Conservation (phyloP, 768 basidiomycete species). For the Gloeophyllum trabeum region DNA sequence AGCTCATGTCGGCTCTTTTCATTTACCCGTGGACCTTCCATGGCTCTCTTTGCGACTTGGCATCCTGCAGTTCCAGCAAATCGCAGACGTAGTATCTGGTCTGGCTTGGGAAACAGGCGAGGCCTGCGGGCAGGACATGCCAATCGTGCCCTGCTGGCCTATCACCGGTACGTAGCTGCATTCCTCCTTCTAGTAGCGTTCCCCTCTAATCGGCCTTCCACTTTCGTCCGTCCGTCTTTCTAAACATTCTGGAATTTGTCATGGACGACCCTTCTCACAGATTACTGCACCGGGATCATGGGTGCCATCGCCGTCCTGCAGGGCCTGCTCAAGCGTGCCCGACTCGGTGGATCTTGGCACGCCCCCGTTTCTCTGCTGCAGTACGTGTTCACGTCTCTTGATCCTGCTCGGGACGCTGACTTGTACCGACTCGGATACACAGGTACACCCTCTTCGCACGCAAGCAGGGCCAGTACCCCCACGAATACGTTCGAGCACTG, state of each 20-base stretch:
- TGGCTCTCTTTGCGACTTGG: too few species aligned
- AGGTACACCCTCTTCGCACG: neutral
- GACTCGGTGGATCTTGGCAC: neutral
- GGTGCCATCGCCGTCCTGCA: neutral
- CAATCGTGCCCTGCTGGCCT: neutral
- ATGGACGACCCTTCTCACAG: neutral
- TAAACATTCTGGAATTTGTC: too few species aligned
- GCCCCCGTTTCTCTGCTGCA: neutral
- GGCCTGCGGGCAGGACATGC: neutral
- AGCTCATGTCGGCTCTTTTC: neutral
- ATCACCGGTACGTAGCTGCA: neutral
- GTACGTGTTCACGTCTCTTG: neutral
- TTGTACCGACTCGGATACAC: too few species aligned
- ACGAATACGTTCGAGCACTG: neutral
- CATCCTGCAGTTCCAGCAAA: conserved; percentile 2
- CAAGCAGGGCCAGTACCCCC: neutral
- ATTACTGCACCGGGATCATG: neutral
- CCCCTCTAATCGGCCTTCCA: too few species aligned
- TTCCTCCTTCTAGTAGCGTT: too few species aligned
- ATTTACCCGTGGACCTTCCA: neutral
- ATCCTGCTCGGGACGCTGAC: neutral
- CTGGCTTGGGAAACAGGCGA: conserved; percentile 1
- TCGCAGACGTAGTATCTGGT: neutral
- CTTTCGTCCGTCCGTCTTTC: too few species aligned
- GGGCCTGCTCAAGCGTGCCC: neutral